Evolutionary conservation across 208 protist genomes (phyloP).

Genomic region (Kentomonas sorsogonicus): DNA sequence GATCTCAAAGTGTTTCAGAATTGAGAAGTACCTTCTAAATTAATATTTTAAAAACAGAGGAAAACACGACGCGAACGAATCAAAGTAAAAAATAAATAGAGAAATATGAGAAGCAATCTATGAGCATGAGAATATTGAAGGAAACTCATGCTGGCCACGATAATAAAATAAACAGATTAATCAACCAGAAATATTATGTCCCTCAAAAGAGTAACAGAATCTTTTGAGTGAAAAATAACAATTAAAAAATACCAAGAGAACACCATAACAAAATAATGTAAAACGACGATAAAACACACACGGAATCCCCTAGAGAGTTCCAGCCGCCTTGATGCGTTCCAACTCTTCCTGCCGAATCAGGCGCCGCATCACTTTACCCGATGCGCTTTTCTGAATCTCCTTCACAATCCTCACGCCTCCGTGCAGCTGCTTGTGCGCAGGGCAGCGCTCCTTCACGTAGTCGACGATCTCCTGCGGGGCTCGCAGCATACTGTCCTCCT

Average conservation of each 20-base stretch:
- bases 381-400: slow-evolving; percentile 51
- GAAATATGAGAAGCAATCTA: neutral
- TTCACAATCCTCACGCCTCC: slow-evolving; percentile 56
- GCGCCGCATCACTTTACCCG: slow-evolving; percentile 79
- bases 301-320: neutral
- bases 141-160: no score
- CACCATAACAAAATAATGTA: neutral
- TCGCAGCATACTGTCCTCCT: slow-evolving; percentile 21
- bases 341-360: slow-evolving; percentile 27
- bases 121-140: neutral
- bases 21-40: neutral
- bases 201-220: neutral
- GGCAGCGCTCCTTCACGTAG: slow-evolving; percentile 30
- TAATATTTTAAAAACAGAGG: neutral
- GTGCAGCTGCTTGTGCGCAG: slow-evolving; percentile 68
- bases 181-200: neutral
- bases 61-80: neutral
- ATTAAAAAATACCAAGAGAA: neutral
- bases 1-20: neutral
- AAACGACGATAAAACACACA: neutral
- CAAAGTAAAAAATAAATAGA: neutral
- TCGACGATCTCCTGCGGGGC: slow-evolving; percentile 36
- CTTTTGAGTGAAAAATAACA: neutral
- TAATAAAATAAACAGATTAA: neutral
- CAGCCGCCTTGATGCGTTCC: slow-evolving; percentile 16